These are phyloP conservation scores for Microbotryum saponariae DNA, from an alignment of 1,284 basidiomycete species.

Conservation along the genomic window DNA sequence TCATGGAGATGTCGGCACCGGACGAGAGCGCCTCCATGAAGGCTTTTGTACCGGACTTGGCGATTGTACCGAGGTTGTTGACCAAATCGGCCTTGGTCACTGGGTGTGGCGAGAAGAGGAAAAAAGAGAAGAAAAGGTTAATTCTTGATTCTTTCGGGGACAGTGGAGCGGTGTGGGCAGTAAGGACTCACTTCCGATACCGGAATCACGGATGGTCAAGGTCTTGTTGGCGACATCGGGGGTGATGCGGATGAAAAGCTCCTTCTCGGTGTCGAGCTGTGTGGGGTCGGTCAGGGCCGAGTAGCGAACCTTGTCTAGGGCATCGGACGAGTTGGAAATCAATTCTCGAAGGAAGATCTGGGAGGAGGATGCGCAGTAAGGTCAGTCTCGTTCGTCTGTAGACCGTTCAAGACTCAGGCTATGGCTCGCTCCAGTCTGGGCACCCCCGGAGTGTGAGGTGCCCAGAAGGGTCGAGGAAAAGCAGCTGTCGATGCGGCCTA, in stretches of 20 bases:
- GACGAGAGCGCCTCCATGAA: constrained; percentile 89
- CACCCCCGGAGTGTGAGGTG: not conserved
- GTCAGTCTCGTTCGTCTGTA: no score
- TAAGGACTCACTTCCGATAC: constrained; percentile 62
- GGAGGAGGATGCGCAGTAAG: no score
- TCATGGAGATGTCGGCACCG: constrained; percentile 85
- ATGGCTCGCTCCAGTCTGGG: not conserved
- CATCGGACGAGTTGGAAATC: constrained; percentile 78
- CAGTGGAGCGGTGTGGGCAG: no score
- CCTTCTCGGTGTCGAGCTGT: constrained; percentile 73
- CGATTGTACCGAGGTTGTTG: constrained; percentile 99
- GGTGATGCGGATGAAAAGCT: constrained; percentile 78
- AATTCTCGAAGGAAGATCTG: constrained; percentile 88
- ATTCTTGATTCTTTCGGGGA: not conserved
- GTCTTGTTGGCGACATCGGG: constrained; percentile 95
- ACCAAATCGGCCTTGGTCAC: constrained; percentile 96
- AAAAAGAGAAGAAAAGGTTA: not conserved
- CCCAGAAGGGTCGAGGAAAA: not conserved
- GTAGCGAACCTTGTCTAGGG: constrained; percentile 93
- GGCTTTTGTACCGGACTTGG: constrained; percentile 91
- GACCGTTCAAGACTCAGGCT: not conserved
- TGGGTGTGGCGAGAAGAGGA: not conserved
- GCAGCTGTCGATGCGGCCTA: not conserved
- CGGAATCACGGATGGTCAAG: constrained; percentile 87
- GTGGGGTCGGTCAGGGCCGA: constrained; percentile 84